phyloP scores from a whole-genome alignment of 345 rosid species.

The Rhodamnia argentea region DNA sequence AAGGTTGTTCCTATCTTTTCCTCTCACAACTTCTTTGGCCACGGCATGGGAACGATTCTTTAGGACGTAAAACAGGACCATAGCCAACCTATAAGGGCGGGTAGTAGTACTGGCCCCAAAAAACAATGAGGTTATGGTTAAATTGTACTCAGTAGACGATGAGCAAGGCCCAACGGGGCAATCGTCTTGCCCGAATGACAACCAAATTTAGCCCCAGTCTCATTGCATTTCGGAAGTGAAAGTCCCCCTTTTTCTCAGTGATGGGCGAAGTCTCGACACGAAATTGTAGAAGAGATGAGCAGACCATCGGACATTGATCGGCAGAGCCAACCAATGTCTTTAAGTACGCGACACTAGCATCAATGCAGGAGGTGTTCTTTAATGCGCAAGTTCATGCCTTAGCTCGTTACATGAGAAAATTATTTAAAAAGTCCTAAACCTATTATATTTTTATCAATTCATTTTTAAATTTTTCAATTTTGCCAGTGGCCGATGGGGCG shows the following conservation, averaged over 20 bases:
- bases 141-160: neutral
- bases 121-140: neutral
- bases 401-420: neutral
- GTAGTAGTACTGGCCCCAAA: neutral
- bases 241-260: neutral
- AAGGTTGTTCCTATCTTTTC: neutral
- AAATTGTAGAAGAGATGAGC: neutral
- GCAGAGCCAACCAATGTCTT: neutral
- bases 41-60: neutral
- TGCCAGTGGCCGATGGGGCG: too few species aligned
- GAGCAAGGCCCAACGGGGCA: neutral
- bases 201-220: neutral
- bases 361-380: neutral
- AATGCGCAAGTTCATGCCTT: neutral
- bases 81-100: neutral
- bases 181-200: neutral
- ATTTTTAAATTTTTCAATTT: too few species aligned
- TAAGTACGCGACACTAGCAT: neutral
- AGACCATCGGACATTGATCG: neutral
- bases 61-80: neutral
- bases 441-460: too few species aligned
- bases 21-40: neutral
- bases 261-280: neutral
- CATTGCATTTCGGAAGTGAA: neutral
- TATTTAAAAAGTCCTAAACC: too few species aligned